Base-by-base conservation (phyloP, 805 yeast genomes). In the Candida wancherniae region DNA sequence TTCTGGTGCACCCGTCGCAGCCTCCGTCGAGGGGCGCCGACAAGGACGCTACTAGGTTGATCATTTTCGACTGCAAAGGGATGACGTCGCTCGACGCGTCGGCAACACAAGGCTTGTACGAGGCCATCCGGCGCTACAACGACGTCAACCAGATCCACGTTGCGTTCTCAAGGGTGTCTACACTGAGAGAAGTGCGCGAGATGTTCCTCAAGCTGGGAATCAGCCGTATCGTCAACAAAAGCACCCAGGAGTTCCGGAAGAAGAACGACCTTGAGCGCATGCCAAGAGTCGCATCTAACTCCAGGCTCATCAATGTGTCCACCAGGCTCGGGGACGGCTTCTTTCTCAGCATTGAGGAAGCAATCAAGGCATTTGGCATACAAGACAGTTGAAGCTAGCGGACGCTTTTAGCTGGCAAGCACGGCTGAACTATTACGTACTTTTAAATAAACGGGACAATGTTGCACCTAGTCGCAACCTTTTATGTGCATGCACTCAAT, bases 31-130 rank as follows among this genome's bases (percentile, higher is more conserved):
- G 74, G n/a, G 52, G 57, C 9, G 62, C 62, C 40, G 59, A 65
- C 3, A 61, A 65, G 51, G 29, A 35, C 12, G 40, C 39, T 3
- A 68, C 77, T 22, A 67, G 71, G 36, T 69, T 72, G 37, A 64
- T 86, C n/a, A 63, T 87, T 1, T 73, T 86, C 45, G 95, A 86
- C 47, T 57, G 88, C 40, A 70, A 79, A 34, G 95, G 95, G 2
- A 83, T 87, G 94, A 74, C 83, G 3, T 70, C 69, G 4, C 69
- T 86, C 33, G 96, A 86, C 45, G 74, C 94, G 0, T 71, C 85
- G 1, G 94, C 95, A 0, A 78, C 84, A 0, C 87, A 84, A 42
- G 78, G 78, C 3, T 58, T 87, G 25, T 51, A 55, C 33, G 85
- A 78, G 39, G 74, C 82, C n/a, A 57, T 86, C 3, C 45, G 54